A percentile compares a stretch with the other conserved stretches of the same genome.
Conservation (phyloP, 148 eudicot genomes). For the Limonium bicolor region DNA sequence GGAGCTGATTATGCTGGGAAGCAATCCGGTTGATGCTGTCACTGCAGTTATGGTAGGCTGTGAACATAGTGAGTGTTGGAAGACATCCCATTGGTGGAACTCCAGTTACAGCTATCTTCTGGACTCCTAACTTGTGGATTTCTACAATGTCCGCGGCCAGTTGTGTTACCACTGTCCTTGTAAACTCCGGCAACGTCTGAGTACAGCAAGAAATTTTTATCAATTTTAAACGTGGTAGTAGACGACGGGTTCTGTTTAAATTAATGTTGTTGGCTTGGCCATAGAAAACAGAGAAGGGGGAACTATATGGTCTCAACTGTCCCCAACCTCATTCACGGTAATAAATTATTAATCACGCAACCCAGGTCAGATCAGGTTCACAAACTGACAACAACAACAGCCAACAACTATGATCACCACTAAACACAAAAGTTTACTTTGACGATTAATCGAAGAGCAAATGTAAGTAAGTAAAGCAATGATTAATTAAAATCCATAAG, state of each 20-base stretch:
- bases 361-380: no score
- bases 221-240: no score
- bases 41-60: slow-evolving; percentile 25
- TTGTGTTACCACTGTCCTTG: slow-evolving; percentile 25
- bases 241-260: no score
- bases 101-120: slow-evolving; percentile 25
- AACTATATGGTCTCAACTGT: no score
- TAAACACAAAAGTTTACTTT: background rate
- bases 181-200: slow-evolving; percentile 14
- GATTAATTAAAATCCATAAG: no score
- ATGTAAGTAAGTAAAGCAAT: no score
- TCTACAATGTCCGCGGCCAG: slow-evolving; percentile 20
- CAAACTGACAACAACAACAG: no score
- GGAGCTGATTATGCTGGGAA: slow-evolving; percentile 24
- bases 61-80: slow-evolving; percentile 19
- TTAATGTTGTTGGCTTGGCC: no score
- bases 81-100: slow-evolving; percentile 48
- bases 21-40: slow-evolving; percentile 15
- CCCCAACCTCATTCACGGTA: no score
- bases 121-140: slow-evolving; percentile 31
- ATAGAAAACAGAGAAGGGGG: no score
- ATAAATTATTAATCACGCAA: no score
- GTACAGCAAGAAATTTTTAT: background rate
- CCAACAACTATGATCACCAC: no score
- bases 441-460: background rate